Evolutionary conservation across 2,329 filamentous ascomycete genomes (phyloP).

Genomic region (Macrophomina tecta): DNA sequence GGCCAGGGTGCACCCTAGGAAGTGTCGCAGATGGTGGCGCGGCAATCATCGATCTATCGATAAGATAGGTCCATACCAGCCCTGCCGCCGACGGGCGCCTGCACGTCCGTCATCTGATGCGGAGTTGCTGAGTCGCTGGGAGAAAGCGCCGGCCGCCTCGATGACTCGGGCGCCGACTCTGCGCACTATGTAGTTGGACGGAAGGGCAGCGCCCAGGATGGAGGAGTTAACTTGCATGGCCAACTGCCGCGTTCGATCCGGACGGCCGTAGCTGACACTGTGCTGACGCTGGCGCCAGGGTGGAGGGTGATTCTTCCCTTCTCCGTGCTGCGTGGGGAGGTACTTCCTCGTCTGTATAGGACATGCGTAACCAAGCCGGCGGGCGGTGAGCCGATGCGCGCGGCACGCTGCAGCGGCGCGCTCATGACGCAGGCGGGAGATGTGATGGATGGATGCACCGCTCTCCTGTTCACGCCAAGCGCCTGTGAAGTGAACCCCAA

Average conservation of each 20-base stretch:
- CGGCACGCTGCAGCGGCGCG: background rate
- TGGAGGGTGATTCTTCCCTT: background rate
- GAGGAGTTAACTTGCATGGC: background rate
- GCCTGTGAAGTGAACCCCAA: background rate
- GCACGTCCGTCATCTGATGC: constrained; percentile 1
- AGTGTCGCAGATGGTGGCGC: constrained; percentile 20
- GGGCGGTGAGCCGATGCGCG: background rate
- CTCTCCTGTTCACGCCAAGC: constrained; percentile 2
- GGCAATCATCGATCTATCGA: constrained; percentile 22
- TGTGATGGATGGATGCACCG: background rate
- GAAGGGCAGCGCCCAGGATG: background rate
- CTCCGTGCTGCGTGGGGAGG: too few species aligned
- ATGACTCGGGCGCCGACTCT: constrained; percentile 1
- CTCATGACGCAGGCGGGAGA: background rate
- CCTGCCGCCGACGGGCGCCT: background rate
- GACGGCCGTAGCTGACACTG: background rate
- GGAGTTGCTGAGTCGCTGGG: background rate
- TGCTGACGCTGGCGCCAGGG: background rate
- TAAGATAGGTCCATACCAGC: constrained; percentile 12
- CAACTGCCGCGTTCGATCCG: background rate
- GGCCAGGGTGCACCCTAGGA: constrained; percentile 5
- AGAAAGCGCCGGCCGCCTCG: background rate
- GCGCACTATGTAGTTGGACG: background rate
- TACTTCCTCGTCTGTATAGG: background rate
- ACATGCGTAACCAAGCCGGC: background rate